Percentiles rank a stretch among this genome's conserved stretches.
Conservation (phyloP, 2,329 filamentous ascomycete genomes). For the Biscogniauxia marginata region DNA sequence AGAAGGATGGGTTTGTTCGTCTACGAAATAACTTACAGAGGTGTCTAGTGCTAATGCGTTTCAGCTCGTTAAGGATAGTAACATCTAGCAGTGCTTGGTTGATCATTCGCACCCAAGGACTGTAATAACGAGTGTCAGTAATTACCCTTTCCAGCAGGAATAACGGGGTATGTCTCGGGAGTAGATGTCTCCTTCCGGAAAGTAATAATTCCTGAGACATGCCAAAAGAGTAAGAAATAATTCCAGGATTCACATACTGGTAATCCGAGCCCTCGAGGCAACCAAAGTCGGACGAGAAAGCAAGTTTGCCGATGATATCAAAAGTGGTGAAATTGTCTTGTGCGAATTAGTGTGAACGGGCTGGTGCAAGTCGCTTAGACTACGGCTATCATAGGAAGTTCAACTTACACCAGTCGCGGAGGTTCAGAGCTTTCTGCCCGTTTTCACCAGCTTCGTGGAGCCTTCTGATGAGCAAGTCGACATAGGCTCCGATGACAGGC, state of each 20-base stretch:
- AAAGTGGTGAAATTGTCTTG: constrained; percentile 14
- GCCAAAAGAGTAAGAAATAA: too few species aligned
- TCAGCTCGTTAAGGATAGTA: not conserved
- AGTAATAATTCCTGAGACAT: too few species aligned
- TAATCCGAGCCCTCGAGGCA: constrained; percentile 20
- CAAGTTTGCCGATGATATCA: constrained; percentile 20
- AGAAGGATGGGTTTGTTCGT: too few species aligned
- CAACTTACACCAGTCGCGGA: constrained; percentile 20
- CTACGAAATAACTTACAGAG: not conserved
- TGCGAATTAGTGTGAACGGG: not conserved
- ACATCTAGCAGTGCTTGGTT: not conserved
- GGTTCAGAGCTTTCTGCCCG: constrained; percentile 14
- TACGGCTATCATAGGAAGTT: not conserved
- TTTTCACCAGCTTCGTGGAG: constrained; percentile 21
- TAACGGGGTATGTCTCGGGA: too few species aligned
- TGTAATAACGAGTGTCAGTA: too few species aligned
- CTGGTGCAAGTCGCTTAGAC: not conserved
- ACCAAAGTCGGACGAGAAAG: constrained; percentile 17
- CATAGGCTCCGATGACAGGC: constrained; percentile 34
- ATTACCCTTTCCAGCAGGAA: too few species aligned
- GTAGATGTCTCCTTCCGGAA: too few species aligned
- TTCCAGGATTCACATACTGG: too few species aligned
- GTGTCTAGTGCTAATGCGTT: not conserved
- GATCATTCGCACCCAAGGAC: not conserved
- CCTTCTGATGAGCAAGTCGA: constrained; percentile 31